phyloP scores from a whole-genome alignment of 2,329 filamentous ascomycete species.

The Trichoderma semiorbis region DNA sequence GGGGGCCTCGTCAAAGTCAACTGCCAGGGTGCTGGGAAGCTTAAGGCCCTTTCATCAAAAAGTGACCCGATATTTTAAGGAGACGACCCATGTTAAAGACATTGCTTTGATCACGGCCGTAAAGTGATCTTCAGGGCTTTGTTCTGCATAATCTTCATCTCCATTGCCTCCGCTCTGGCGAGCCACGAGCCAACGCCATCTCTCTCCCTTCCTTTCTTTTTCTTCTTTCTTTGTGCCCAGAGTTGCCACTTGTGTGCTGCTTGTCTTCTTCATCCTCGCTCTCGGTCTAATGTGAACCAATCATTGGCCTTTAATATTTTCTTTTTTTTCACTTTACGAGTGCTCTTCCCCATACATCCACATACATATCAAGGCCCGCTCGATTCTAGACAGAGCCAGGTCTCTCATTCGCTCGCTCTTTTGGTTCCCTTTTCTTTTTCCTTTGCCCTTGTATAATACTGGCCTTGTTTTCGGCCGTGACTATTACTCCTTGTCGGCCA shows the following conservation, averaged over 20 bases:
- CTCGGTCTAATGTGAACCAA: neutral
- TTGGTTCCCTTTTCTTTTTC: neutral
- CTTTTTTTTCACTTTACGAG: neutral
- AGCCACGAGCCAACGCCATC: neutral
- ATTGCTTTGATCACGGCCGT: neutral
- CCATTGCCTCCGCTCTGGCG: neutral
- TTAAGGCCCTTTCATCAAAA: slow-evolving; percentile 3
- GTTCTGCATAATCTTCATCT: slow-evolving; percentile 4
- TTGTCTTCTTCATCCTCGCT: neutral
- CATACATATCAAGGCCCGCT: neutral
- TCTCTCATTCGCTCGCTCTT: neutral
- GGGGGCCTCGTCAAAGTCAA: neutral
- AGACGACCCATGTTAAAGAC: slow-evolving; percentile 10
- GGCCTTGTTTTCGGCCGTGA: neutral
- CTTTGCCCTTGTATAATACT: neutral
- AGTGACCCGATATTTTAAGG: slow-evolving; percentile 12
- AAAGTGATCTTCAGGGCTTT: slow-evolving; percentile 11
- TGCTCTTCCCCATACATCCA: neutral
- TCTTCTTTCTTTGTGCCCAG: neutral
- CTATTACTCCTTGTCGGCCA: neutral
- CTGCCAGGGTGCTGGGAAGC: neutral
- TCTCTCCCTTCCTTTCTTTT: neutral
- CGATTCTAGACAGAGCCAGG: neutral
- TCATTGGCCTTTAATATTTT: neutral
- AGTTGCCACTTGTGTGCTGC: neutral